Conservation (phyloP, 2,329 filamentous ascomycete genomes). For the Tympanopsis confertula region DNA sequence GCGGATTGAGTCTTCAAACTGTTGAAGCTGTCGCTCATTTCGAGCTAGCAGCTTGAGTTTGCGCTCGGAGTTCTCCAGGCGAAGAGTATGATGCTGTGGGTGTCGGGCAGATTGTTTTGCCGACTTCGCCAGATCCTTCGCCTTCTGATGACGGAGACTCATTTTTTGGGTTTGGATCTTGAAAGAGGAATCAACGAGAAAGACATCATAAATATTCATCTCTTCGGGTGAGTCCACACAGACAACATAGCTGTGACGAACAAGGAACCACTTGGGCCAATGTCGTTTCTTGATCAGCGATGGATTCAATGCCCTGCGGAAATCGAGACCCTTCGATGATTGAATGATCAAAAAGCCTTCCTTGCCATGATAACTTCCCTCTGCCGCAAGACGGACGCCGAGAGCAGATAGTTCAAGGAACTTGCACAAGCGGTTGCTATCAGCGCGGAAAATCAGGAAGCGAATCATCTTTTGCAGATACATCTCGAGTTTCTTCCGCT, state of each 20-base stretch:
- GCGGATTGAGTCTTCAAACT: conserved; percentile 86
- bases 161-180: conserved; percentile 1
- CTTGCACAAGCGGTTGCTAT: conserved; percentile 90
- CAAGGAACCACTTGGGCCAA: conserved; percentile 90
- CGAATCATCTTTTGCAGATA: conserved; percentile 91
- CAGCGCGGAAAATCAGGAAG: conserved; percentile 91
- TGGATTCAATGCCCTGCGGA: conserved; percentile 69
- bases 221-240: conserved; percentile 98
- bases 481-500: conserved; percentile 74
- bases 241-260: conserved; percentile 94
- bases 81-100: conserved; percentile 68
- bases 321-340: conserved; percentile 78
- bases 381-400: conserved; percentile 83
- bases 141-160: conserved; percentile 41
- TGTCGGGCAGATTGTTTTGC: conserved; percentile 14
- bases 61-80: conserved; percentile 81
- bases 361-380: conserved; percentile 95
- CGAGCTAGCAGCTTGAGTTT: conserved; percentile 84
- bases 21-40: conserved; percentile 76
- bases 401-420: conserved; percentile 91
- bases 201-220: conserved; percentile 98
- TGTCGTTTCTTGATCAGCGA: conserved; percentile 71
- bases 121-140: conserved; percentile 37
- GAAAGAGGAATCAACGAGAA: conserved; percentile 87
- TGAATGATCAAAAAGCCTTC: conserved; percentile 90